Evolutionary conservation across 805 yeast species (phyloP), one percentile per base, ranked within the genome.

Genomic region (Sungouiozyma ichnusensis): DNA sequence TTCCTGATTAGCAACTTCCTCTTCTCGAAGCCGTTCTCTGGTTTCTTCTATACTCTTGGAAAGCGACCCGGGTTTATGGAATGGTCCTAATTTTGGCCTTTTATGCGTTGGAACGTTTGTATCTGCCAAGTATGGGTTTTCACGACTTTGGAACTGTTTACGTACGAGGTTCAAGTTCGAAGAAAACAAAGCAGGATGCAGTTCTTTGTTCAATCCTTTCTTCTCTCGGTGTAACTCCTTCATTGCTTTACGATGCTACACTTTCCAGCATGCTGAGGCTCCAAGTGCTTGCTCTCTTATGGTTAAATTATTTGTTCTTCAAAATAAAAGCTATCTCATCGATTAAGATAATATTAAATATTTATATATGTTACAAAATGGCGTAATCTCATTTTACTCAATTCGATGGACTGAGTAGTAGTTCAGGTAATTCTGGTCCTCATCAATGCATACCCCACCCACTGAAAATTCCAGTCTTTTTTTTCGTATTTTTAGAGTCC

Each of bases 41-140:
- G 35, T 29, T 17, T 43, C 36, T 20, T 16, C 35, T 17, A 37
- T 41, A 16, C 59, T 40, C 36, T 29, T 68, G 72, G 51, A 74
- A 77, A 51, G 85, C 76, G 15, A 42, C 35, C 31, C 51, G 42
- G 3, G 54, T 57, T 35, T 36, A 20, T n/a, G 29, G 33, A 24
- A 14, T 19, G 24, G 9, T 13, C 54, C 45, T 37, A 42, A 44
- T 19, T 44, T 37, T 11, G 46, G 38, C 33, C 38, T 50, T 9
- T 41, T 40, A 32, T 39, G 20, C 16, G 11, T 3, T 46, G 15
- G 18, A 8, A 20, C 9, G 27, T 37, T 39, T 9, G 43, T 32
- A n/a, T 42, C 36, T 34, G 49, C 43, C 31, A 62, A 38, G 40
- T 62, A 62, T 5, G 65, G 65, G 46, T 62, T 61, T 14, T 40